phyloP scores from a whole-genome alignment of 371 early-diverging fungal genomes.

The Syncephalis fuscata region DNA sequence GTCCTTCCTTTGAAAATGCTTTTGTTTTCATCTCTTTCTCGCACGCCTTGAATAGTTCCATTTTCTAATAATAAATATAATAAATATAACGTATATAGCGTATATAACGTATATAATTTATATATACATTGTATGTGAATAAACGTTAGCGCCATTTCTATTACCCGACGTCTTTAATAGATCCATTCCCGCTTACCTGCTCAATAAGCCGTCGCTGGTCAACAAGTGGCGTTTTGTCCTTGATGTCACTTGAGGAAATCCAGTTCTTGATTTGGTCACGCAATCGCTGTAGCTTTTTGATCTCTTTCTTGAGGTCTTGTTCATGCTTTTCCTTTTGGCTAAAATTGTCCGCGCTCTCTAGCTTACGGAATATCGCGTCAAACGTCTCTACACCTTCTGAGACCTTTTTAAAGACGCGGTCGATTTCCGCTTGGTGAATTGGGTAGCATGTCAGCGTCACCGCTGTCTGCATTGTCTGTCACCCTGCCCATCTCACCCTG shows the following conservation, averaged over 20 bases:
- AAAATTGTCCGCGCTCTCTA: conserved; percentile 54
- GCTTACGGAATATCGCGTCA: conserved; percentile 80
- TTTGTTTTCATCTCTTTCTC: conserved; percentile 98
- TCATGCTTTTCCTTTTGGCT: conserved; percentile 94
- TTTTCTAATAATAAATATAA: conserved; percentile 48
- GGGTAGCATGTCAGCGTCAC: background rate
- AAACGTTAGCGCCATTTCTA: background rate
- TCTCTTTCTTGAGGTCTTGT: conserved; percentile 91
- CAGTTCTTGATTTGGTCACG: conserved; percentile 96
- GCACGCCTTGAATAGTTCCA: conserved; percentile 94
- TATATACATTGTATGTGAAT: background rate
- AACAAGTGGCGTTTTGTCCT: conserved; percentile 79
- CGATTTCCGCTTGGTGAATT: conserved; percentile 62
- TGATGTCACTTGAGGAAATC: conserved; percentile 83
- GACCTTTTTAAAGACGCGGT: conserved; percentile 86
- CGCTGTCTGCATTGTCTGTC: background rate
- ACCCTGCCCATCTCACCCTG: background rate
- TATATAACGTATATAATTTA: too few species aligned
- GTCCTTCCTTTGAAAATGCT: conserved; percentile 90
- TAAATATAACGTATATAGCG: too few species aligned
- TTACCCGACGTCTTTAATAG: background rate
- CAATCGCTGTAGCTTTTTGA: conserved; percentile 89
- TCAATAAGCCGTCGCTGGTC: conserved; percentile 90
- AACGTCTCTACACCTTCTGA: conserved; percentile 90
- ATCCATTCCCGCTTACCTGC: conserved; percentile 27